Evolutionary conservation across 148 eudicot genomes (phyloP).

Genomic region (Suaeda aralocaspica): DNA sequence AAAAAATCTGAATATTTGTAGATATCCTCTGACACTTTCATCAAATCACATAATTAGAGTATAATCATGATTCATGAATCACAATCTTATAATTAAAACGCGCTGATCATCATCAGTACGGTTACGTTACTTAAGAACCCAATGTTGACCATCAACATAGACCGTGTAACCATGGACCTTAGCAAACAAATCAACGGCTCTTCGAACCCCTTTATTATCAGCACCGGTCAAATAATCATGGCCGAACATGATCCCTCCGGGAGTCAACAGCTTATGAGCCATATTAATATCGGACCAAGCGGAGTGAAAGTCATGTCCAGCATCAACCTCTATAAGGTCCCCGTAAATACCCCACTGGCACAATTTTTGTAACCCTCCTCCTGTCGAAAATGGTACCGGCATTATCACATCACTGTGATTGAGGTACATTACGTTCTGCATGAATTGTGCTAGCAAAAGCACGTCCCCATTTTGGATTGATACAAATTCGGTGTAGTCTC

Average conservation of each 20-base stretch:
- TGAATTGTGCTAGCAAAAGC: conserved; percentile 47
- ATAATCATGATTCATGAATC: no score
- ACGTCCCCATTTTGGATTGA: conserved; percentile 56
- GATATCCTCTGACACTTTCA: no score
- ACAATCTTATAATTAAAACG: no score
- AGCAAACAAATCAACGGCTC: conserved; percentile 72
- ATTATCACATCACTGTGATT: conserved; percentile 36
- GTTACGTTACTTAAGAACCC: no score
- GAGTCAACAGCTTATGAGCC: conserved; percentile 52
- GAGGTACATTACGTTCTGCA: conserved; percentile 50
- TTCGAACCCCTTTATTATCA: conserved; percentile 57
- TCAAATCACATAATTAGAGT: no score
- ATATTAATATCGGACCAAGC: conserved; percentile 72
- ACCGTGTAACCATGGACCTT: conserved; percentile 42
- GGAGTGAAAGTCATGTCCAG: conserved; percentile 72
- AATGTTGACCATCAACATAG: conserved; percentile 53
- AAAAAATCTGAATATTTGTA: no score
- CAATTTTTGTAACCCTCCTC: conserved; percentile 39
- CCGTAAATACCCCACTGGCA: conserved; percentile 66
- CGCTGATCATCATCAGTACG: no score
- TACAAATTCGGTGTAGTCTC: conserved; percentile 19
- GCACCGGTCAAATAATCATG: conserved; percentile 50
- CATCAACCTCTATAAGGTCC: conserved; percentile 66
- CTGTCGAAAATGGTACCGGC: conserved; percentile 54
- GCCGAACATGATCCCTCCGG: conserved; percentile 75